Evolutionary conservation across 1,284 basidiomycete species (phyloP).

Genomic region (Cutaneotrichosporon cavernicola): DNA sequence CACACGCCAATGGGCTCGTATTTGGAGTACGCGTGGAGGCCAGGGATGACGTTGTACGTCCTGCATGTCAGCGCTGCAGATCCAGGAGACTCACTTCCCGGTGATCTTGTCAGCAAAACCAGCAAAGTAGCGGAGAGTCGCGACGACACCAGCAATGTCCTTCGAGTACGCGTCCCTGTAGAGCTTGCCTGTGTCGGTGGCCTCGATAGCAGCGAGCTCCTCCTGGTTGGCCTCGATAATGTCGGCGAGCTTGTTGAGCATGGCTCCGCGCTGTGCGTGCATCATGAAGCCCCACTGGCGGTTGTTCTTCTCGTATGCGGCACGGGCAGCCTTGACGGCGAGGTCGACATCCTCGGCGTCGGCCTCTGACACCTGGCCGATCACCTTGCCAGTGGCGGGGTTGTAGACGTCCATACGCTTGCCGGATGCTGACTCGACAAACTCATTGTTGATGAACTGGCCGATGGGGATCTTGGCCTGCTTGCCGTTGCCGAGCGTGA

Average conservation of each 20-base stretch:
- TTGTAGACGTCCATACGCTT: conserved; percentile 36
- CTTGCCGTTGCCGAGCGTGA: conserved; percentile 28
- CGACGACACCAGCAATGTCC: conserved; percentile 77
- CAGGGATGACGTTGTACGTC: conserved; percentile 22
- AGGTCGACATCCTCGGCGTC: conserved; percentile 68
- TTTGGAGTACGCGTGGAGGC: conserved; percentile 69
- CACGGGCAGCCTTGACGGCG: conserved; percentile 78
- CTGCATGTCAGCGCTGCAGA: conserved; percentile 7
- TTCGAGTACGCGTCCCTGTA: conserved; percentile 71
- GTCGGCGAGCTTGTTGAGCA: conserved; percentile 83
- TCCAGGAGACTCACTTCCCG: conserved; percentile 57
- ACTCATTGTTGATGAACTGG: conserved; percentile 43
- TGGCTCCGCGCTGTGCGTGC: conserved; percentile 64
- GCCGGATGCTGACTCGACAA: conserved; percentile 30
- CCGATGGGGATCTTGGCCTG: conserved; percentile 19
- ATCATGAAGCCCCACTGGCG: conserved; percentile 65
- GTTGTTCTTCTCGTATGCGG: conserved; percentile 67
- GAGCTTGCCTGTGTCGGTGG: conserved; percentile 79
- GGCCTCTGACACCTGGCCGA: conserved; percentile 40
- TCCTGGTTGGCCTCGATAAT: conserved; percentile 75
- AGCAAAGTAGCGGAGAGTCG: conserved; percentile 64
- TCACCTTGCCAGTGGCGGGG: conserved; percentile 60
- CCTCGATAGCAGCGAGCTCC: conserved; percentile 70
- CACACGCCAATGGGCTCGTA: conserved; percentile 91
- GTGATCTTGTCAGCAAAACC: conserved; percentile 67